Evolutionary conservation across 139 green algal species (phyloP), one percentile per base, ranked within the genome.

Genomic region (Ettlia oleoabundans): DNA sequence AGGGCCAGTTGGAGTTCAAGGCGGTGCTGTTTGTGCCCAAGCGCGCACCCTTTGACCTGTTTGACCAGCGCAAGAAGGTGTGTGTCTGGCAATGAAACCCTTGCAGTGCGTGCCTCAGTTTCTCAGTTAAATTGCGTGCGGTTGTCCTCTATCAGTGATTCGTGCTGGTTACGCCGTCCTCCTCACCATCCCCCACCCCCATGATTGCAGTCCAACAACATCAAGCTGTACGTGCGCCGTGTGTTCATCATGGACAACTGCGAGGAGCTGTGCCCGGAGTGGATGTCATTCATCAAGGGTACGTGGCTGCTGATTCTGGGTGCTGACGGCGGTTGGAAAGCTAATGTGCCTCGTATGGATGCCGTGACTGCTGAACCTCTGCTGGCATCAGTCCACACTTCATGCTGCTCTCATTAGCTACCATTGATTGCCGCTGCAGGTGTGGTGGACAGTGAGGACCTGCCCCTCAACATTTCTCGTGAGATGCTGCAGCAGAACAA

Each of bases 211-310:
- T n/a, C 6, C 15, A 83, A 83, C 78, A 83, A 83, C 78, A 83
- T 83, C 78, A 83, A 83, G 94, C 94, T 99, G 80, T 99, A 99
- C 82, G 97, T 99, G 83, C 91, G 97, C 77, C 93, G 97, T 30
- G 97, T 99, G 85, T 99, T 99, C 90, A 99, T 99, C 94, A 99
- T 99, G 96, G 97, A 99, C 95, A 99, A 99, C 94, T 99, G 97
- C 89, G 97, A 99, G 79, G 96, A 99, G 83, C 87, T 99, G 64
- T 98, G 98, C 82, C 96, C 96, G 26, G 96, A 99, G 92, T 99
- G 92, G 87, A 88, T 99, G 55, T 84, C 67, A 86, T 99, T 99
- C 67, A 91, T 99, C 69, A 98, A 99, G 95, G 83, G 58, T 77
- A 58, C 10, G 70, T 22, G 30, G 26, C 41, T 19, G 22, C 40